Conservation (phyloP, 2,329 filamentous ascomycete genomes). For the Xylaria sp. region DNA sequence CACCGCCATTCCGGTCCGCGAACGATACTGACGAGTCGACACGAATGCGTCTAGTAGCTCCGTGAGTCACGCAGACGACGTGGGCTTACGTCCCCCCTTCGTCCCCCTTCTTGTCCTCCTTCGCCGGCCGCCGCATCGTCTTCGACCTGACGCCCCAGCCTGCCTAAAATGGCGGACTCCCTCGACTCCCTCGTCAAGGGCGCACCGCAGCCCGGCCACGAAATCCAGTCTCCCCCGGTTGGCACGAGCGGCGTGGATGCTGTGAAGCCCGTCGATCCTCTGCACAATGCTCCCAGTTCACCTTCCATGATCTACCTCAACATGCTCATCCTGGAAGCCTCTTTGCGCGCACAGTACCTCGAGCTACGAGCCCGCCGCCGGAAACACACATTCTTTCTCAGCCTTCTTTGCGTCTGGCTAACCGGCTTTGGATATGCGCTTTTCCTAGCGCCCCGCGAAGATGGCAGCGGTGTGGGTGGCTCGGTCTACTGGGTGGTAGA, state of each 20-base stretch:
- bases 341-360: constrained; percentile 91
- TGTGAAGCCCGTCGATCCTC: constrained; percentile 71
- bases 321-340: constrained; percentile 94
- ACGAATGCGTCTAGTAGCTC: constrained; percentile 30
- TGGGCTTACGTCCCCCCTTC: constrained; percentile 37
- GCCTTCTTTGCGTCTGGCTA: constrained; percentile 83
- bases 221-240: constrained; percentile 58
- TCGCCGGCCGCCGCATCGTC: constrained; percentile 29
- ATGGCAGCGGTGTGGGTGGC: constrained; percentile 89
- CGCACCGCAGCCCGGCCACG: constrained; percentile 73
- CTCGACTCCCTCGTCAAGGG: constrained; percentile 95
- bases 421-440: constrained; percentile 87
- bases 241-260: constrained; percentile 57
- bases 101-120: constrained; percentile 1
- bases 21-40: constrained; percentile 20
- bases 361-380: constrained; percentile 87
- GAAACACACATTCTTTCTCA: constrained; percentile 92
- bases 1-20: constrained; percentile 35
- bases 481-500: constrained; percentile 98
- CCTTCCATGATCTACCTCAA: constrained; percentile 98
- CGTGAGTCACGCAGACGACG: constrained; percentile 34
- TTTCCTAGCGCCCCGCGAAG: constrained; percentile 95
- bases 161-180: constrained; percentile 66
- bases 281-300: constrained; percentile 85
- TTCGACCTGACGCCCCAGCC: constrained; percentile 9